Conservation (phyloP, 2,329 filamentous ascomycete species). For the Microsporum canis region DNA sequence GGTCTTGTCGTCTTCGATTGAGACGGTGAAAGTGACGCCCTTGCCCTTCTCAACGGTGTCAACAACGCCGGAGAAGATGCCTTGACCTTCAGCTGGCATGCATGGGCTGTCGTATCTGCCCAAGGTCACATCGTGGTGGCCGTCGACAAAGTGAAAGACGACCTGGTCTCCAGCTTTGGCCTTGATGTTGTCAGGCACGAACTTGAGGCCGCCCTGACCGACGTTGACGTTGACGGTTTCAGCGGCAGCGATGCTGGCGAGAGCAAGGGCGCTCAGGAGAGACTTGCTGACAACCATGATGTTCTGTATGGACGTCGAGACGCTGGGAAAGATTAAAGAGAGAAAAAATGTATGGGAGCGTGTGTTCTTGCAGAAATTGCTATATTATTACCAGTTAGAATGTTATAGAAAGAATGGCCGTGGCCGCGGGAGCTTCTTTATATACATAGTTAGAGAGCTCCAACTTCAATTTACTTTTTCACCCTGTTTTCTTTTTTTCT, state of each 20-base stretch:
- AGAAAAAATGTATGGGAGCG: not conserved
- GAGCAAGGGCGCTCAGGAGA: constrained; percentile 2
- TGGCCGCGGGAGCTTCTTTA: not conserved
- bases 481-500: not conserved
- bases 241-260: constrained; percentile 4
- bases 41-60: constrained; percentile 7
- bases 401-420: not conserved
- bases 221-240: constrained; percentile 10
- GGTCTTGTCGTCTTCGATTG: constrained; percentile 34
- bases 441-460: not conserved
- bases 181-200: constrained; percentile 7
- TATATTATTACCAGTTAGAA: not conserved
- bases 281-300: constrained; percentile 3
- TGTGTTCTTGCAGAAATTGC: not conserved
- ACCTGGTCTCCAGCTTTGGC: constrained; percentile 8
- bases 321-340: not conserved
- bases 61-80: constrained; percentile 13
- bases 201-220: constrained; percentile 8
- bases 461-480: not conserved
- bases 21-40: constrained; percentile 34
- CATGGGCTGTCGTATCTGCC: constrained; percentile 8
- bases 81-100: not conserved
- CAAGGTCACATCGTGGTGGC: constrained; percentile 10
- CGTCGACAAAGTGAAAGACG: constrained; percentile 11
- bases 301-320: not conserved